Percentiles rank a stretch among this genome's conserved stretches.
Evolutionary conservation across 805 yeast genomes (phyloP).

Genomic region (Teunomyces pallodes): DNA sequence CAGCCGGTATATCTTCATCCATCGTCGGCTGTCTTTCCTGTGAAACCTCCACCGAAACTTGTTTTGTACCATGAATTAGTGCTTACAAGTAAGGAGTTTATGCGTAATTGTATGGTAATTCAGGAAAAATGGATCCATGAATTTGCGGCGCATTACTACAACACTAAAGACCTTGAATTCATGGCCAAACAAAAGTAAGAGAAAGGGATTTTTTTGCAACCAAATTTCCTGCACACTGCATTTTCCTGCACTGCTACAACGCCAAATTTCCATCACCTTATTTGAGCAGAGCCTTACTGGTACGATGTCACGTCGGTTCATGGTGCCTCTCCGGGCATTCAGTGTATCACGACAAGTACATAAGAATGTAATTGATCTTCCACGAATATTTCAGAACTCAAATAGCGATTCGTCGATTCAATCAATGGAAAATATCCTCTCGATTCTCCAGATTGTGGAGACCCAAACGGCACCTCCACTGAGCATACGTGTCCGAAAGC

Average conservation of each 20-base stretch:
- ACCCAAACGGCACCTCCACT: conserved; percentile 1
- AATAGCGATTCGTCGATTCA: conserved; percentile 4
- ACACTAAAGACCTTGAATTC: conserved; percentile 22
- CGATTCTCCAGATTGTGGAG: conserved; percentile 12
- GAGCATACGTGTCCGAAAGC: not conserved
- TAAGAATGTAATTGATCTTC: not conserved
- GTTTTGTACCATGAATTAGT: conserved; percentile 82
- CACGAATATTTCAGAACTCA: conserved; percentile 2
- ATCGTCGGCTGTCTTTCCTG: conserved; percentile 63
- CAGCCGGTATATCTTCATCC: conserved; percentile 85
- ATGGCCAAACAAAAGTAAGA: not conserved
- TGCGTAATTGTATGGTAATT: conserved; percentile 75
- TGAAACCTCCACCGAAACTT: conserved; percentile 70
- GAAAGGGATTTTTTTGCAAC: not conserved
- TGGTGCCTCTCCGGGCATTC: not conserved
- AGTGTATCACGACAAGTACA: not conserved
- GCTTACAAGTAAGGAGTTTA: conserved; percentile 81
- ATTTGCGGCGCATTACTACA: conserved; percentile 65
- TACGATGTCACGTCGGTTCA: not conserved
- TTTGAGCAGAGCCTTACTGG: not conserved
- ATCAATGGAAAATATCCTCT: conserved; percentile 13
- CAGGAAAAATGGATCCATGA: conserved; percentile 72
- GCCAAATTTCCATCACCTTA: not conserved
- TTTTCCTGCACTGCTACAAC: not conserved
- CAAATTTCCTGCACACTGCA: not conserved